Conservation (phyloP, 441 rosid genomes). For the Populus hybrid region DNA sequence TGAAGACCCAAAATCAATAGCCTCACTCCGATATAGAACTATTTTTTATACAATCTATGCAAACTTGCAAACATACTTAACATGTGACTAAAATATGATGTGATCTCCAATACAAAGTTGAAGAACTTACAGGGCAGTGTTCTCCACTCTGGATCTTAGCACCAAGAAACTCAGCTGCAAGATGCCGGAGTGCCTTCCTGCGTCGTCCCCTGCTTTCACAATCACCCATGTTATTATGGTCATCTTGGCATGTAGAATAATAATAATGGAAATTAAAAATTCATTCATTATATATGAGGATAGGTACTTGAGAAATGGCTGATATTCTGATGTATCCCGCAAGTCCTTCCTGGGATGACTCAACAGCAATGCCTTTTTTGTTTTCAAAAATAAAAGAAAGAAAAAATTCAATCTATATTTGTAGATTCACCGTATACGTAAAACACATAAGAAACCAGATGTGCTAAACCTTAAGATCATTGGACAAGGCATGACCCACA, state of each 20-base stretch:
- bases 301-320: conserved; percentile 68
- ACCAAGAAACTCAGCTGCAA: conserved; percentile 74
- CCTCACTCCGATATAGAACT: neutral
- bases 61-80: neutral
- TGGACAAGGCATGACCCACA: conserved; percentile 91
- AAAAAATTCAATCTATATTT: neutral
- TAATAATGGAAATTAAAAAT: conserved; percentile 9
- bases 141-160: conserved; percentile 86
- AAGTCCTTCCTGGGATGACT: conserved; percentile 78
- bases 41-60: neutral
- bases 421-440: neutral
- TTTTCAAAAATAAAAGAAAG: neutral
- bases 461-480: conserved; percentile 78
- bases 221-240: conserved; percentile 6
- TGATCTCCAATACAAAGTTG: conserved; percentile 10
- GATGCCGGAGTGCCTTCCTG: conserved; percentile 73
- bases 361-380: conserved; percentile 62
- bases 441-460: conserved; percentile 7
- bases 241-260: conserved; percentile 1
- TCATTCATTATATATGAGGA: conserved; percentile 6
- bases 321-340: conserved; percentile 80
- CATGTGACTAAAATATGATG: neutral
- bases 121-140: conserved; percentile 82
- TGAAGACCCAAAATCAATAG: neutral
- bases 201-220: conserved; percentile 51